Percentiles rank a stretch among this genome's conserved stretches.
These are phyloP conservation scores for Syzygium oleosum DNA, from an alignment of 345 rosid species.

Conservation along the genomic window DNA sequence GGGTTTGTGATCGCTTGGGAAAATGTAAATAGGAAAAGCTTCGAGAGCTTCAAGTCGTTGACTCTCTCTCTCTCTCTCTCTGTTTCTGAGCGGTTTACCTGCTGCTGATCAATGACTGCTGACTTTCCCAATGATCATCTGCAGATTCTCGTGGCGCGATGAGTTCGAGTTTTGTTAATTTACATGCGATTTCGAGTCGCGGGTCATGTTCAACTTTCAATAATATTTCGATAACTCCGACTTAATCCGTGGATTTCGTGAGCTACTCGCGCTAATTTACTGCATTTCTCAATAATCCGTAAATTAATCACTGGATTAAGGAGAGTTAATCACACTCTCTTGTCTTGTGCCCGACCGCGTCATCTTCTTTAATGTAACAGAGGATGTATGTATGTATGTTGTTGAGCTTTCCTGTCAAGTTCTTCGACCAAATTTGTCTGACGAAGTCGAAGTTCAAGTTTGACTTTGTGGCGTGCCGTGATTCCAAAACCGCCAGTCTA, in stretches of 20 bases:
- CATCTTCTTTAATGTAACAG: background rate
- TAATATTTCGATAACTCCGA: background rate
- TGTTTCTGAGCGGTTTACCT: background rate
- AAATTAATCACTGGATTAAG: background rate
- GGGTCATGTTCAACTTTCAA: background rate
- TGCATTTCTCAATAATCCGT: background rate
- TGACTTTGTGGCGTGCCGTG: background rate
- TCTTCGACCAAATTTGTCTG: background rate
- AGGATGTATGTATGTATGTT: background rate
- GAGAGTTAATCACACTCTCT: background rate
- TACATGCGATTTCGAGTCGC: background rate
- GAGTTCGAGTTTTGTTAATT: background rate
- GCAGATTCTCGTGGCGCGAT: background rate
- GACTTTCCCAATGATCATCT: background rate
- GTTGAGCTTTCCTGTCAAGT: background rate
- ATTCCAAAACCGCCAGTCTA: background rate
- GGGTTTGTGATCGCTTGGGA: background rate
- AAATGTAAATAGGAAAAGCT: background rate
- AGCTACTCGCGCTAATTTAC: background rate
- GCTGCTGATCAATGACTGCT: background rate
- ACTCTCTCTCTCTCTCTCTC: background rate
- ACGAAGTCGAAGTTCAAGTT: background rate
- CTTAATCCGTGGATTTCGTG: background rate
- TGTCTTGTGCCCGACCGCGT: background rate
- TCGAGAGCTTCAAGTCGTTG: background rate